phyloP scores from a whole-genome alignment of 345 rosid species.

The Erucastrum elatum region DNA sequence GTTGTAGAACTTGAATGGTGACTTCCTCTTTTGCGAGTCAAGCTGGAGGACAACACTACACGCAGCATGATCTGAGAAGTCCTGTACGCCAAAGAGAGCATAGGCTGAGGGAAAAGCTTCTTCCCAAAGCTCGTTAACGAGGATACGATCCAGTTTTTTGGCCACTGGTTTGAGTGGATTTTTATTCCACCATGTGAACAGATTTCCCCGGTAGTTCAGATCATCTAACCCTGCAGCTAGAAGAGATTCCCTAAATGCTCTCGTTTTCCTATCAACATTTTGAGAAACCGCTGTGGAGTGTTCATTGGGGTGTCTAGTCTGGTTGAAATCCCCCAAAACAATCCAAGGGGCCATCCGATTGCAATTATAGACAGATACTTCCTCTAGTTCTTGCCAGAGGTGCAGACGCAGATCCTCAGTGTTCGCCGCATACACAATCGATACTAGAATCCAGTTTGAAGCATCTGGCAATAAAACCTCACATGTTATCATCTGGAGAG shows the following conservation, averaged over 20 bases:
- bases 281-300: not conserved
- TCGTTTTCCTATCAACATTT: not conserved
- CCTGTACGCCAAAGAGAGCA: not conserved
- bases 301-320: not conserved
- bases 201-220: not conserved
- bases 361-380: not conserved
- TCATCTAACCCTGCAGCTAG: not conserved
- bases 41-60: not conserved
- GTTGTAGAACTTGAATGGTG: not conserved
- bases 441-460: not conserved
- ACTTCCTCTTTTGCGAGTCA: not conserved
- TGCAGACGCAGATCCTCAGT: not conserved
- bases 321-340: not conserved
- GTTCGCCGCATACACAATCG: not conserved
- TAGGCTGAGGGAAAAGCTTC: not conserved
- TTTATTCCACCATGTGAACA: not conserved
- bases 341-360: not conserved
- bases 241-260: not conserved
- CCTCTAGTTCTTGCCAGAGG: not conserved
- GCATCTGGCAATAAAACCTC: not conserved
- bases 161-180: not conserved
- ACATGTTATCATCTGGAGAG: not conserved
- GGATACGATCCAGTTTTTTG: not conserved
- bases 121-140: not conserved
- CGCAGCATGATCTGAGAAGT: not conserved